Percentiles rank a stretch among this genome's conserved stretches.
phyloP scores from a whole-genome alignment of 2,329 filamentous ascomycete genomes.

The Bipolaris oryzae region DNA sequence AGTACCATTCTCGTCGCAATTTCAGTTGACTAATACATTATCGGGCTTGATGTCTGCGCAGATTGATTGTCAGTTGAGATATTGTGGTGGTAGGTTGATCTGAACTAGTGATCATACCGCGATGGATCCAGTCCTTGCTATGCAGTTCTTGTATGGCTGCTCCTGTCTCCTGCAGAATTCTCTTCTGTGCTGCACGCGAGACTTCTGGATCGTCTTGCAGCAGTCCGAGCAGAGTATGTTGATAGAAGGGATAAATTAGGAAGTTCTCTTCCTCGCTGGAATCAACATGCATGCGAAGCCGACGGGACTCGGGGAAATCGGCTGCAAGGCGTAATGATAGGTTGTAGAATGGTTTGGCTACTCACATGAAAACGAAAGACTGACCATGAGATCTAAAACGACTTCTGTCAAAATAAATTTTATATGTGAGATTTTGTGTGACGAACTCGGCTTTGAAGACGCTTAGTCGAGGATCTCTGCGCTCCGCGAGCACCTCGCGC shows the following conservation, averaged over 20 bases:
- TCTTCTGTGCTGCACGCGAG: slow-evolving; percentile 36
- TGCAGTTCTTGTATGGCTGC: slow-evolving; percentile 49
- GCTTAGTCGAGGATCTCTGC: slow-evolving; percentile 32
- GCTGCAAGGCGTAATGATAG: slow-evolving; percentile 40
- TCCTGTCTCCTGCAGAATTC: slow-evolving; percentile 42
- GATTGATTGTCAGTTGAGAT: slow-evolving; percentile 26
- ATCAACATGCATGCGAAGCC: slow-evolving; percentile 49
- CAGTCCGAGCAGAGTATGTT: slow-evolving; percentile 41
- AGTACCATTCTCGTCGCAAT: slow-evolving; percentile 38
- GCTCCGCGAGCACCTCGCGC: slow-evolving; percentile 39
- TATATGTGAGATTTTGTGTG: slow-evolving; percentile 16
- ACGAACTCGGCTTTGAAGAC: slow-evolving; percentile 48
- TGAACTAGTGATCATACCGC: slow-evolving; percentile 34
- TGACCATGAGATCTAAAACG: slow-evolving; percentile 37
- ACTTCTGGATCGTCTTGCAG: slow-evolving; percentile 42
- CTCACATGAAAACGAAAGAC: slow-evolving; percentile 44
- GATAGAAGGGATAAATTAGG: slow-evolving; percentile 48
- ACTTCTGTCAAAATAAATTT: slow-evolving; percentile 8
- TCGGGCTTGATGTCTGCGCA: slow-evolving; percentile 50
- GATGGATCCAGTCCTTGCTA: slow-evolving; percentile 46
- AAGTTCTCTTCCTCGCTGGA: slow-evolving; percentile 41
- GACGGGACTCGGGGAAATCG: slow-evolving; percentile 39
- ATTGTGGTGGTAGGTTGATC: slow-evolving; percentile 17
- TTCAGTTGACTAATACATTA: slow-evolving; percentile 49
- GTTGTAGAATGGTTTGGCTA: slow-evolving; percentile 41